Evolutionary conservation across 805 yeast species (phyloP).

Genomic region (Myxozyma neotropica): DNA sequence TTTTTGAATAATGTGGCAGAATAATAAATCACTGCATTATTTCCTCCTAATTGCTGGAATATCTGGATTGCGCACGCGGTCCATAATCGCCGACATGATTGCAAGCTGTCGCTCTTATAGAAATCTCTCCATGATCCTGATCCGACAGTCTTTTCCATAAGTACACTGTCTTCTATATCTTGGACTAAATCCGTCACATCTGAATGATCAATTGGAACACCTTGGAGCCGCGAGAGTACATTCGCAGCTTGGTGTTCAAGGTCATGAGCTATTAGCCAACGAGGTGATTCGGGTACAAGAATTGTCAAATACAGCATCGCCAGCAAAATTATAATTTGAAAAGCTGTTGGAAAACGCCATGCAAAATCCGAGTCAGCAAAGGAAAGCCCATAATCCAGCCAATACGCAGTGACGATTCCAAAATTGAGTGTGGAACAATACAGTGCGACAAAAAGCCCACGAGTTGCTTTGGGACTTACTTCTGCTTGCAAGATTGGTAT

Average conservation of each 20-base stretch:
- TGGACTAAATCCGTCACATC: neutral
- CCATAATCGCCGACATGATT: slow-evolving; percentile 4
- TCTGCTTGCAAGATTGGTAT: slow-evolving; percentile 45
- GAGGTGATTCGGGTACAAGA: slow-evolving; percentile 37
- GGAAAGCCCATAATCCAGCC: slow-evolving; percentile 41
- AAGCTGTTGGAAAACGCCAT: slow-evolving; percentile 67
- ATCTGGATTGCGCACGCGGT: slow-evolving; percentile 13
- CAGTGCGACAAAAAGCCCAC: slow-evolving; percentile 36
- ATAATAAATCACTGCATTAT: slow-evolving; percentile 28
- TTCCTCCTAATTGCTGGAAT: slow-evolving; percentile 28
- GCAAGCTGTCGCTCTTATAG: slow-evolving; percentile 2
- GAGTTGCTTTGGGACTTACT: slow-evolving; percentile 33
- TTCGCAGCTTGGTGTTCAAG: slow-evolving; percentile 8
- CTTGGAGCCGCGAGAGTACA: slow-evolving; percentile 1
- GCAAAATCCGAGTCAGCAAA: slow-evolving; percentile 43
- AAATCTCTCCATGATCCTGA: slow-evolving; percentile 2
- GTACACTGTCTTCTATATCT: slow-evolving; percentile 1
- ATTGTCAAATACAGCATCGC: slow-evolving; percentile 50
- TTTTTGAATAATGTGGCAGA: slow-evolving; percentile 49
- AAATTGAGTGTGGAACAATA: slow-evolving; percentile 39
- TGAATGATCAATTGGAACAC: neutral
- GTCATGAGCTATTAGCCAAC: slow-evolving; percentile 14
- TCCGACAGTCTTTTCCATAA: neutral
- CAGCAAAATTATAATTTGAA: slow-evolving; percentile 56
- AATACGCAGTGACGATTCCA: slow-evolving; percentile 41